These are phyloP conservation scores for Bathelium albidoporum DNA, from an alignment of 495 filamentous ascomycete genomes.

Conservation along the genomic window DNA sequence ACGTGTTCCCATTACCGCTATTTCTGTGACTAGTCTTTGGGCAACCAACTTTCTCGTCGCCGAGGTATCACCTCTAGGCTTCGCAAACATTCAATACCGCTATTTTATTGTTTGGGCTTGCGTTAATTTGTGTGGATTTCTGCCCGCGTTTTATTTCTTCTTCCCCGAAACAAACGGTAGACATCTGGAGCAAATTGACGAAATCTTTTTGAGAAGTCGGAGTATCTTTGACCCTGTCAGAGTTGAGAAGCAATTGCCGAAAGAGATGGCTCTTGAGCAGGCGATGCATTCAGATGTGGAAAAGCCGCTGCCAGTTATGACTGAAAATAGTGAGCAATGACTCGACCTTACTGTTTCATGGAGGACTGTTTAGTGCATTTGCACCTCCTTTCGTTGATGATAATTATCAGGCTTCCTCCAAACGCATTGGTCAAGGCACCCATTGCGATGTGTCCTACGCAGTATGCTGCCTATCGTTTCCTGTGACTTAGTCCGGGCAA, in stretches of 20 bases:
- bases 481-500: too few relatives aligned
- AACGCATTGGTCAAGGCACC: too few relatives aligned
- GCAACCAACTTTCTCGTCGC: constrained; percentile 39
- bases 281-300: neutral
- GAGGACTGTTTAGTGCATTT: too few relatives aligned
- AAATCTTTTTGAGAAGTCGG: constrained; percentile 42
- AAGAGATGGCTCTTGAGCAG: neutral
- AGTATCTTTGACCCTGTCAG: constrained; percentile 13
- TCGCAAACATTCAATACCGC: constrained; percentile 35
- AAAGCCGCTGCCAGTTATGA: neutral
- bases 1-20: constrained; percentile 34
- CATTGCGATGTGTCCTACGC: too few relatives aligned
- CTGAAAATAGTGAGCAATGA: neutral
- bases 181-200: constrained; percentile 58
- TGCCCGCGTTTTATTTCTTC: constrained; percentile 48
- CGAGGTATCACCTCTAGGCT: constrained; percentile 38
- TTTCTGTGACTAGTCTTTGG: constrained; percentile 6
- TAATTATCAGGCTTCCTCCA: too few relatives aligned
- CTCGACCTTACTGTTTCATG: neutral
- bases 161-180: constrained; percentile 57
- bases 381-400: too few relatives aligned
- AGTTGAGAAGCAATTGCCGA: neutral
- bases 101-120: constrained; percentile 43
- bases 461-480: too few relatives aligned
- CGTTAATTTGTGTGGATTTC: constrained; percentile 15